A percentile compares a stretch with the other conserved stretches of the same genome.
Conservation (phyloP, 257 asterid species). For the Solanum virginianum region DNA sequence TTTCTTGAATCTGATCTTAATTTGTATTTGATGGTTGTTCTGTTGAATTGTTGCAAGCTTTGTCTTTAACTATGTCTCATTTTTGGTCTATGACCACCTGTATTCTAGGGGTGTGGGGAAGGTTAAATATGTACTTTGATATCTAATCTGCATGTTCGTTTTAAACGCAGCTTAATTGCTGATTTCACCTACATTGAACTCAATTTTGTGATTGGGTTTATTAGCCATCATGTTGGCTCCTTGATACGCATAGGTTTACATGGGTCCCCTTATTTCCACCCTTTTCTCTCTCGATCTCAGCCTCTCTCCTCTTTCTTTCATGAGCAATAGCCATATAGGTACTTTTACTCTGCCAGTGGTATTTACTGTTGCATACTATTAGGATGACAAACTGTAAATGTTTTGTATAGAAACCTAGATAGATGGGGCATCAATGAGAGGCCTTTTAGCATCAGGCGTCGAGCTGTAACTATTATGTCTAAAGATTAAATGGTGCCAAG, state of each 20-base stretch:
- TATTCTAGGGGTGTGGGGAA: background rate
- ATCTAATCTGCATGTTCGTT: background rate
- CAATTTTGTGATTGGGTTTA: background rate
- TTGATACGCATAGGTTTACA: background rate
- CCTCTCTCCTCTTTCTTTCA: background rate
- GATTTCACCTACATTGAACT: background rate
- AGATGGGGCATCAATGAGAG: background rate
- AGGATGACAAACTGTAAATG: background rate
- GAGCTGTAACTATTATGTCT: background rate
- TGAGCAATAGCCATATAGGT: background rate
- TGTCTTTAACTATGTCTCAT: background rate
- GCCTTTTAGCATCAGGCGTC: background rate
- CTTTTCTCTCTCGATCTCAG: background rate
- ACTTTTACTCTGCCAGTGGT: background rate
- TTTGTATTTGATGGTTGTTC: background rate
- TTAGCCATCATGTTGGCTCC: background rate
- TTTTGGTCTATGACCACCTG: background rate
- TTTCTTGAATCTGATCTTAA: background rate
- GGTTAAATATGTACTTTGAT: background rate
- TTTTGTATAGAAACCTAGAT: background rate
- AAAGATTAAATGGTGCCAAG: background rate
- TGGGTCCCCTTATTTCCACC: background rate
- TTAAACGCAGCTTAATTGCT: background rate
- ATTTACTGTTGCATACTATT: background rate
- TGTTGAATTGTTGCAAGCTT: background rate